These are phyloP conservation scores for Phytophthora pini DNA, from an alignment of 352 stramenopile species.

Conservation along the genomic window DNA sequence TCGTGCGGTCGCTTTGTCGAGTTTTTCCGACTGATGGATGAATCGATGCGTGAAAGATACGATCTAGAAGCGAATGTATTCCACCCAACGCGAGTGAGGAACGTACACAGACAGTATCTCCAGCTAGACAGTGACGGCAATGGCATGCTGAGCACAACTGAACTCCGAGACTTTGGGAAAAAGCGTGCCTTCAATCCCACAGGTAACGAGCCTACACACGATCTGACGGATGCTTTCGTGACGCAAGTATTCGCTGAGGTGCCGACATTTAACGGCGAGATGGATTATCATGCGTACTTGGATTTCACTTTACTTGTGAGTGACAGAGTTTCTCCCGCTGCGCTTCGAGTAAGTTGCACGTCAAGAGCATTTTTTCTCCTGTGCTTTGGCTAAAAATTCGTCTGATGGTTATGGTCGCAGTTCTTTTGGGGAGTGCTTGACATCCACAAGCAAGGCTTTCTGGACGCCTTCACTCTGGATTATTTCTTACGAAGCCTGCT, in stretches of 20 bases:
- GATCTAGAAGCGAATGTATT: conserved; percentile 44
- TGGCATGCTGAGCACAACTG: conserved; percentile 53
- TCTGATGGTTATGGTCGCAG: conserved; percentile 28
- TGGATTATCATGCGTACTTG: conserved; percentile 71
- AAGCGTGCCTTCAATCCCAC: conserved; percentile 71
- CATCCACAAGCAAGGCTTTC: conserved; percentile 68
- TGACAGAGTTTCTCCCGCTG: conserved; percentile 40
- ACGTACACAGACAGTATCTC: conserved; percentile 65
- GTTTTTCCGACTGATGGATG: conserved; percentile 55
- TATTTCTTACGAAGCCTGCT: conserved; percentile 67
- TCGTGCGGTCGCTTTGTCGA: conserved; percentile 42
- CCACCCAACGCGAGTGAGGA: conserved; percentile 35
- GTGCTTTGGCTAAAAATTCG: conserved; percentile 2
- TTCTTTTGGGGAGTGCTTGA: conserved; percentile 79
- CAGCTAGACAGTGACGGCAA: conserved; percentile 73
- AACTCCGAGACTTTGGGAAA: conserved; percentile 66
- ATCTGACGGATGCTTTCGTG: conserved; percentile 63
- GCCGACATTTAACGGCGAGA: conserved; percentile 56
- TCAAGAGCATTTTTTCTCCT: not conserved
- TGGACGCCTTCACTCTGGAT: conserved; percentile 68
- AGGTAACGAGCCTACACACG: conserved; percentile 49
- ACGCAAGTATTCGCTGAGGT: conserved; percentile 61
- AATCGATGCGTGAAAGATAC: conserved; percentile 39
- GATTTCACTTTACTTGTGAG: conserved; percentile 67
- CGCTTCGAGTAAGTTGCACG: conserved; percentile 45